Percentiles rank a stretch among this genome's conserved stretches.
Evolutionary conservation across 2,329 filamentous ascomycete genomes (phyloP).

Genomic region (Colletotrichum abscissum): DNA sequence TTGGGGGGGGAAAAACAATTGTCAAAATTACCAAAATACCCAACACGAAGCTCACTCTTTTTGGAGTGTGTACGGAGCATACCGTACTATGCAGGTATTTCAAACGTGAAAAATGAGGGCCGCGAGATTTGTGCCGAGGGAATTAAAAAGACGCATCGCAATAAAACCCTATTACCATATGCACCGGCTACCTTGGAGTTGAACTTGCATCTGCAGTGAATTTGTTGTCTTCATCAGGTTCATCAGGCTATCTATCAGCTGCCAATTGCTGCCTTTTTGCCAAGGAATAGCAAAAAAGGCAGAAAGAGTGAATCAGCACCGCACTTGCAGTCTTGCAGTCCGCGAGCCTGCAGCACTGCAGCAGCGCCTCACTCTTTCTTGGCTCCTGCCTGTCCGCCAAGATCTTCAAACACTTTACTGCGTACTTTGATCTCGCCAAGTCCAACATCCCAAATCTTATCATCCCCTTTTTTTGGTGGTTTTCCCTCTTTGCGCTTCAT

Average conservation of each 20-base stretch:
- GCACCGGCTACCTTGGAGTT: background rate
- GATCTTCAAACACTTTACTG: conserved; percentile 21
- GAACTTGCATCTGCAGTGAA: background rate
- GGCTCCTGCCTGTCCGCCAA: conserved; percentile 16
- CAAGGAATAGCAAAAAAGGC: background rate
- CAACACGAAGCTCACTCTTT: background rate
- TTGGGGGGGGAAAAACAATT: background rate
- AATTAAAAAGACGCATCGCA: conserved; percentile 19
- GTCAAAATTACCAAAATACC: background rate
- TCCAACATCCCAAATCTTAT: conserved; percentile 12
- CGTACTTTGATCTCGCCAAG: conserved; percentile 24
- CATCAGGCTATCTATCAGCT: background rate
- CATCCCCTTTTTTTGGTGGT: background rate
- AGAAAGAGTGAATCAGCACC: background rate
- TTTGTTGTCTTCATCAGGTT: too few species aligned
- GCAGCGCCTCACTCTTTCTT: conserved; percentile 3
- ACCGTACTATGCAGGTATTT: background rate
- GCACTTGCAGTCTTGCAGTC: background rate
- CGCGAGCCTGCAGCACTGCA: conserved; percentile 5
- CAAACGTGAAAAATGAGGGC: background rate
- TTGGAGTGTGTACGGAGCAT: background rate
- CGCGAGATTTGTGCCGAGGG: background rate
- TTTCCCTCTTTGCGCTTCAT: background rate
- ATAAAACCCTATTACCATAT: conserved; percentile 17
- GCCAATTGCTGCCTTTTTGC: background rate